Evolutionary conservation across 192 early-diverging fungal genomes (phyloP).

Genomic region (Coemansia interrupta): DNA sequence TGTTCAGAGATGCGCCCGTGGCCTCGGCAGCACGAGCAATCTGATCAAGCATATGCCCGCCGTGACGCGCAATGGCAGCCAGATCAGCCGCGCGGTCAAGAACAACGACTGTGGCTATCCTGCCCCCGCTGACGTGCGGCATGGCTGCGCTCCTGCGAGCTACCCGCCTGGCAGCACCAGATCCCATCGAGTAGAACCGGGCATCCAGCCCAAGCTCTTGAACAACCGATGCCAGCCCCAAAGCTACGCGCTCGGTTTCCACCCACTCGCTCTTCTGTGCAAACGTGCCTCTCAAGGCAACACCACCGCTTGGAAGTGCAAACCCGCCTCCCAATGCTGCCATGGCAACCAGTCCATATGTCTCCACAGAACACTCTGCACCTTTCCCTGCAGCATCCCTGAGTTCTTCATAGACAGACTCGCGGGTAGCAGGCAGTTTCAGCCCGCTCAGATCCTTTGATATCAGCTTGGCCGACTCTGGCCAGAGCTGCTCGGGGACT

Average conservation of each 20-base stretch:
- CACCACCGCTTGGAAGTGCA: constrained; percentile 13
- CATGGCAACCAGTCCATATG: constrained; percentile 5
- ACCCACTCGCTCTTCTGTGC: constrained; percentile 7
- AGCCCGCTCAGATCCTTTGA: constrained; percentile 1
- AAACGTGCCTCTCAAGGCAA: constrained; percentile 2
- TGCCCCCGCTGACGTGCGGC: constrained; percentile 3
- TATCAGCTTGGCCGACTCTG: constrained; percentile 19
- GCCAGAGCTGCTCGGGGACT: constrained; percentile 29
- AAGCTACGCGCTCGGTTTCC: constrained; percentile 23
- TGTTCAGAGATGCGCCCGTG: not conserved
- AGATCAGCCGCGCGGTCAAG: constrained; percentile 42
- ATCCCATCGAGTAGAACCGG: constrained; percentile 39
- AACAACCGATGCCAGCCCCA: constrained; percentile 26
- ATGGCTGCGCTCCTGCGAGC: constrained; percentile 31
- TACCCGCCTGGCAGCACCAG: constrained; percentile 17
- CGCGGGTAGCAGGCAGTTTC: constrained; percentile 7
- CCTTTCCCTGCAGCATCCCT: not conserved
- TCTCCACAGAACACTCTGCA: not conserved
- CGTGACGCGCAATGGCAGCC: constrained; percentile 34
- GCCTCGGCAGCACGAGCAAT: constrained; percentile 16
- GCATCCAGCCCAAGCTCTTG: constrained; percentile 20
- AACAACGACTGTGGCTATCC: constrained; percentile 28
- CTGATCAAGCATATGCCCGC: constrained; percentile 27
- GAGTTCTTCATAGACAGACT: constrained; percentile 11
- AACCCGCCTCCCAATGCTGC: constrained; percentile 16